Base-by-base conservation (phyloP, 495 filamentous ascomycete genomes). In the Penicillium nucicola region DNA sequence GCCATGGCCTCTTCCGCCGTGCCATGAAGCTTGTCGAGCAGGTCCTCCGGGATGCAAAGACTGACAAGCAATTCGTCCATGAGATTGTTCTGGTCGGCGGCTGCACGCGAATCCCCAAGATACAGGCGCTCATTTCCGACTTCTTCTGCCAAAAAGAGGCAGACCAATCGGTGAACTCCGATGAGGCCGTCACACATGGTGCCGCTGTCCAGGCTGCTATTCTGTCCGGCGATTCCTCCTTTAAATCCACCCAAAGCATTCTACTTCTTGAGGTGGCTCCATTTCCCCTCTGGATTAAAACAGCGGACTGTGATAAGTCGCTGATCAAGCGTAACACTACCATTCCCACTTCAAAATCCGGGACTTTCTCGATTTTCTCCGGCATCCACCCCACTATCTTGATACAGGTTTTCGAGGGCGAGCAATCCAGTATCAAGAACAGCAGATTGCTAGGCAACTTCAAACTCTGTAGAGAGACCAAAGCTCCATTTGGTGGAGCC, bases 111-210 rank as follows among this genome's bases (percentile, higher is more conserved):
- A 98, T 98, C 61, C 93, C 93, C 68, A 88, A 90, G 76, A 92
- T 98, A 72, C 95, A 97, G 84, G 95, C 95, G 81, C 87, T 97
- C 66, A 85, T 96, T 61, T 90, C 84, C 80, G 93, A 95, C 80
- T 95, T 96, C 82, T 97, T 96, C 83, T n/a, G n/a, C n/a, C 89
- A 96, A 70, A 98, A 98, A 88, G 95, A 97, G 81, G 85, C 95
- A 58, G 95, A 97, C 85, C 96, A 96, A 83, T 89, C 87, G 76
- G 97, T 98, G 81, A 97, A 98, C 84, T 95, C 93, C 58, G 93
- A 98, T 64, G 93, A 97, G 83, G 95, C 93, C 56, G 93, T 97
- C 61, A 95, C 93, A 65, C 96, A 97, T 78, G 93, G 93, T 84
- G 93, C 93, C 60, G 93, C 93, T 58, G 93, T 98, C 65, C 93